Evolutionary conservation across 495 filamentous ascomycete species (phyloP).

Genomic region (Neurospora sp.): DNA sequence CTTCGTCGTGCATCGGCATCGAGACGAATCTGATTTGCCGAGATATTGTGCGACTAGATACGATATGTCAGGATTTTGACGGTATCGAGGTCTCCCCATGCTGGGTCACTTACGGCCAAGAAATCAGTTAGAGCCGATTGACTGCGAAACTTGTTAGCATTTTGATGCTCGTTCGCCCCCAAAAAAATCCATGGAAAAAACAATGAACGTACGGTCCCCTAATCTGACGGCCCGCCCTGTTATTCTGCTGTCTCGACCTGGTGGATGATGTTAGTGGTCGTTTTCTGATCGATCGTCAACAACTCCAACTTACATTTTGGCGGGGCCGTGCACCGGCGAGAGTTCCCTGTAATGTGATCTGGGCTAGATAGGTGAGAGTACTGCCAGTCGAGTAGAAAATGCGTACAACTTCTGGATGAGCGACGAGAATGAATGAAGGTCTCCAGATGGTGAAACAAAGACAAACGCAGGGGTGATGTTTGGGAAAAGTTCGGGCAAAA

Average conservation of each 20-base stretch:
- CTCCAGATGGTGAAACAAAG: not conserved
- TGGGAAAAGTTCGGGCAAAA: not conserved
- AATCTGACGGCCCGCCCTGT: conserved; percentile 12
- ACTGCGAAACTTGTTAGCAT: conserved; percentile 8
- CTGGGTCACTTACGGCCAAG: conserved; percentile 47
- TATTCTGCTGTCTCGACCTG: conserved; percentile 15
- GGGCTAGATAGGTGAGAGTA: not conserved
- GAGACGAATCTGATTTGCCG: conserved; percentile 63
- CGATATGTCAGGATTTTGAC: not conserved
- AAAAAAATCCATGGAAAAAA: not conserved
- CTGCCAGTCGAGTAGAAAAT: not conserved
- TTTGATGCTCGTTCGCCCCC: not conserved
- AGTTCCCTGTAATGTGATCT: not conserved
- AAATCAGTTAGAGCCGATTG: conserved; percentile 77
- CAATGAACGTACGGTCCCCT: conserved; percentile 20
- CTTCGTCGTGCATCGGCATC: conserved; percentile 46
- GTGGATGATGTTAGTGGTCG: not conserved
- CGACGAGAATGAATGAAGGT: not conserved
- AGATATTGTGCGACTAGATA: conserved; percentile 74
- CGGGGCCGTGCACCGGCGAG: not conserved
- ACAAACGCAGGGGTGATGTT: not conserved
- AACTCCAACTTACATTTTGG: not conserved
- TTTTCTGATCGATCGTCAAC: not conserved
- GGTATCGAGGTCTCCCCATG: not conserved
- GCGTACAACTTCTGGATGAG: not conserved